Conservation (phyloP, 2,329 filamentous ascomycete genomes). For the Diaporthe ampelina region DNA sequence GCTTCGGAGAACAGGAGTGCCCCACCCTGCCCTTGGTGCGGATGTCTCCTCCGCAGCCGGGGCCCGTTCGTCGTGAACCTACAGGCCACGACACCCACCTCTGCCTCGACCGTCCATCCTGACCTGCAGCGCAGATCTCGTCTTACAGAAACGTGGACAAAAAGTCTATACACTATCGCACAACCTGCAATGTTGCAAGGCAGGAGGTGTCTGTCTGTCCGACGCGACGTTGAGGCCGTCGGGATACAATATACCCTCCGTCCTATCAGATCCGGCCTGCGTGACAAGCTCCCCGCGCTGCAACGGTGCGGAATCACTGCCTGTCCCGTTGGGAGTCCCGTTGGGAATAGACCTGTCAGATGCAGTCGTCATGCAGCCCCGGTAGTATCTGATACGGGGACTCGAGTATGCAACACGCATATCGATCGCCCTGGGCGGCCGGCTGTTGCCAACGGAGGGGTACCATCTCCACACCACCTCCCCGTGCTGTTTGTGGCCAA, state of each 20-base stretch:
- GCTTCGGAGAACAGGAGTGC: constrained; percentile 23
- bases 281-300: constrained; percentile 10
- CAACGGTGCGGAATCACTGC: not conserved
- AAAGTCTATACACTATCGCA: not conserved
- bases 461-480: constrained; percentile 20
- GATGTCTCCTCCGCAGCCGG: not conserved
- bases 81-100: not conserved
- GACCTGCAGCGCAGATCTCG: constrained; percentile 15
- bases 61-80: constrained; percentile 8
- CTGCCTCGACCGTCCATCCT: constrained; percentile 1
- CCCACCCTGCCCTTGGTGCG: constrained; percentile 5
- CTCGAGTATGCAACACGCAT: constrained; percentile 23
- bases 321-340: not conserved
- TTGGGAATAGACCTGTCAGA: constrained; percentile 26
- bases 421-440: constrained; percentile 13
- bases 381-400: constrained; percentile 39
- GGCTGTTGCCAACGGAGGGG: constrained; percentile 9
- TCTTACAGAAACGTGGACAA: constrained; percentile 1
- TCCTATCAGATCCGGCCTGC: not conserved
- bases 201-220: not conserved
- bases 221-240: not conserved
- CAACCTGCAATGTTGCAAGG: not conserved
- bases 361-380: constrained; percentile 28
- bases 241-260: not conserved
- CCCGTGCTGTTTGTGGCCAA: constrained; percentile 23